Percentiles rank a stretch among this genome's conserved stretches.
Evolutionary conservation across 1,284 basidiomycete genomes (phyloP).

Genomic region (Mrakiaceae sp.): DNA sequence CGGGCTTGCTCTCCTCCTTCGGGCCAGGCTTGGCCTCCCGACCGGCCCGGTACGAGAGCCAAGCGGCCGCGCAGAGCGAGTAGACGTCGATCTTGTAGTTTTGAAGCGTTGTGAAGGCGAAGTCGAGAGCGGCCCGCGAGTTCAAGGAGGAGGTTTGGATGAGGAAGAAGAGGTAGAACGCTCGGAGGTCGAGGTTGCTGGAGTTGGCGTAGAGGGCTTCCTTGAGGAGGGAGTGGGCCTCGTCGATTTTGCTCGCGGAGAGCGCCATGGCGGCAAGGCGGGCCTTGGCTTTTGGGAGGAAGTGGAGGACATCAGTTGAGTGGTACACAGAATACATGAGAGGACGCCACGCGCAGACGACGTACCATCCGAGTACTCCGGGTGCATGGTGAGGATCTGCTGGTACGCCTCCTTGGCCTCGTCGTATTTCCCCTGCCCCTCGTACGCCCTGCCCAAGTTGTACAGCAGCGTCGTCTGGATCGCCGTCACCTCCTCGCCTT

Average conservation of each 20-base stretch:
- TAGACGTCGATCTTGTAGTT: conserved; percentile 78
- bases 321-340: conserved; percentile 6
- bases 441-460: conserved; percentile 78
- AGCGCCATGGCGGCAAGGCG: conserved; percentile 70
- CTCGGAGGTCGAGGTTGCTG: conserved; percentile 53
- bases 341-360: conserved; percentile 15
- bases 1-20: conserved; percentile 33
- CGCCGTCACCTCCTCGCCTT: conserved; percentile 35
- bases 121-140: conserved; percentile 54
- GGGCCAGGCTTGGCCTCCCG: conserved; percentile 45
- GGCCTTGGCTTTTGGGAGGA: conserved; percentile 57
- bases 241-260: conserved; percentile 54
- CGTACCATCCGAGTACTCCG: conserved; percentile 86
- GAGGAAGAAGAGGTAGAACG: conserved; percentile 76
- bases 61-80: conserved; percentile 74
- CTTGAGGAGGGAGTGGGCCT: conserved; percentile 76
- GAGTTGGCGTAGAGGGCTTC: conserved; percentile 64
- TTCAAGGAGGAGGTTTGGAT: conserved; percentile 47
- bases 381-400: conserved; percentile 69
- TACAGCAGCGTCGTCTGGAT: conserved; percentile 67
- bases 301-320: neutral
- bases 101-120: conserved; percentile 70
- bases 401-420: conserved; percentile 74
- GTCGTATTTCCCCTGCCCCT: conserved; percentile 59
- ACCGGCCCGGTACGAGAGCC: conserved; percentile 70